Evolutionary conservation across 331 rosid species (phyloP), one percentile per base, ranked within the genome.

Genomic region (Arachis monticola): DNA sequence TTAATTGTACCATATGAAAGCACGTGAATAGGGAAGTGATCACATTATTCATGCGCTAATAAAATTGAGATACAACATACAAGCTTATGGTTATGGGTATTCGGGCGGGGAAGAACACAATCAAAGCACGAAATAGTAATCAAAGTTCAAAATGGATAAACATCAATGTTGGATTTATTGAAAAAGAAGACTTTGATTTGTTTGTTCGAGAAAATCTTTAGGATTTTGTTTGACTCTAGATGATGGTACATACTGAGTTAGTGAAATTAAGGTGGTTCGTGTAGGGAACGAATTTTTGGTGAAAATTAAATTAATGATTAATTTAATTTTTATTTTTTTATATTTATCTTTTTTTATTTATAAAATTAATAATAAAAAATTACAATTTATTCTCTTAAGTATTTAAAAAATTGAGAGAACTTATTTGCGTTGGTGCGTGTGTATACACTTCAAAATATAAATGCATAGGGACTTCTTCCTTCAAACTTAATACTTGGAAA

Each of bases 181-280:
- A 51, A 51, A 2, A 35, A 4, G 40, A 51, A n/a, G 40, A 17
- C 22, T 0, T 5, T 8, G 13, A 32, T 32, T 32, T 32, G 38
- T 32, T 32, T 32, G 38, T 32, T 32, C 3, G 38, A 40, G 4
- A 52, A 46, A 64, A 30, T 0, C 56, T 42, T 55, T 64, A 1
- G 31, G 46, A 67, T 75, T 44, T 65, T 30, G 60, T 55, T 65
- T 55, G 67, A 75, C 67, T n/a, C 13, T 1, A 7, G 51, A n/a
- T 17, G 56, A 22, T 65, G 3, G 22, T 17, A 17, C 22, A 17
- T 17, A 17, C 22, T 17, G 22, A 17, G 22, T 35, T 35, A 35
- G 40, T 35, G 40, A 35, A 35, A 35, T 35, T 35, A 35, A 35
- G 40, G 2, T 35, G 4, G 50, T 30, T 17, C 22, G 22, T 17